Evolutionary conservation across 1,284 basidiomycete species (phyloP).

Genomic region (Rhodotorula glutinis): DNA sequence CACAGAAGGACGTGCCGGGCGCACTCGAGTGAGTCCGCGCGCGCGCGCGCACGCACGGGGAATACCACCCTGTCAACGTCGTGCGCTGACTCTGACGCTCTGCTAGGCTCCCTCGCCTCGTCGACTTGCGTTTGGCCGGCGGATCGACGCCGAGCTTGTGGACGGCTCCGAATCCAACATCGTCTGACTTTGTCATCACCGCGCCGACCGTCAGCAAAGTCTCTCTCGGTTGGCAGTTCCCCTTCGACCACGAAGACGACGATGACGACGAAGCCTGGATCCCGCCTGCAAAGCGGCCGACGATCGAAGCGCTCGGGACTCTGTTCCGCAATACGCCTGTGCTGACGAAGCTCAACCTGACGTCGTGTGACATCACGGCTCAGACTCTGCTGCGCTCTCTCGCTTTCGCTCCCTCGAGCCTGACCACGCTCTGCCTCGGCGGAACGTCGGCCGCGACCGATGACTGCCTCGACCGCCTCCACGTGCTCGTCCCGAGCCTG

Average conservation of each 20-base stretch:
- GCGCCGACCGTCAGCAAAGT: conserved; percentile 1
- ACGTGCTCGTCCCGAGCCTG: conserved; percentile 1
- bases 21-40: conserved; percentile 10
- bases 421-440: conserved; percentile 16
- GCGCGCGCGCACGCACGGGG: background rate
- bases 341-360: conserved; percentile 9
- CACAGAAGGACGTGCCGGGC: conserved; percentile 8
- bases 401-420: background rate
- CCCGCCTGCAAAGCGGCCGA: background rate
- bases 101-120: background rate
- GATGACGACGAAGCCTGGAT: background rate
- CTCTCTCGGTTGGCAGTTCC: background rate
- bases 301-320: background rate
- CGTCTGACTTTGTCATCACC: conserved; percentile 5
- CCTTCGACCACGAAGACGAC: background rate
- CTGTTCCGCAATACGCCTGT: conserved; percentile 19
- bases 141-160: conserved; percentile 8
- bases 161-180: conserved; percentile 3
- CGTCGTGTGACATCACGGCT: background rate
- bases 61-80: no score
- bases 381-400: conserved; percentile 9
- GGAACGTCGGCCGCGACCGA: conserved; percentile 9
- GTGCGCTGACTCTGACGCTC: background rate
- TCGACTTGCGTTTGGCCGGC: conserved; percentile 6
- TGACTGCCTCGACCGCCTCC: conserved; percentile 12